These are phyloP conservation scores for Apophysomyces ossiformis DNA, from an alignment of 371 early-diverging fungal species.

Conservation along the genomic window DNA sequence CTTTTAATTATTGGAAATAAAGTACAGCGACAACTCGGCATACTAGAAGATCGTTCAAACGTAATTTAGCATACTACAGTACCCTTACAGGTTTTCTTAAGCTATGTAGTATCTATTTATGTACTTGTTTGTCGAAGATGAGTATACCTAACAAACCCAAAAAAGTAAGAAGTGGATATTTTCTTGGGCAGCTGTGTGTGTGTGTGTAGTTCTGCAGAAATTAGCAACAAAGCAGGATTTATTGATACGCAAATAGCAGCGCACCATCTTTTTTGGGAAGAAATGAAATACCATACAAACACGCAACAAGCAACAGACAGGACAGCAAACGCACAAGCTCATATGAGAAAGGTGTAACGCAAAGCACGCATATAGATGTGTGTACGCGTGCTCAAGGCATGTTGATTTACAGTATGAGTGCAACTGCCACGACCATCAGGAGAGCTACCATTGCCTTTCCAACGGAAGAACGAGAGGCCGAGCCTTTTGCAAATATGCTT, in stretches of 20 bases:
- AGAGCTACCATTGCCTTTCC: not conserved
- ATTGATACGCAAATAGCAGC: not conserved
- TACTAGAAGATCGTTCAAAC: no score
- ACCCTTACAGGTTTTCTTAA: no score
- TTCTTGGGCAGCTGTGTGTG: not conserved
- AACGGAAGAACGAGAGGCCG: slow-evolving; percentile 20
- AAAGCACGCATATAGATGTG: not conserved
- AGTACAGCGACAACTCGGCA: no score
- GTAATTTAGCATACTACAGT: no score
- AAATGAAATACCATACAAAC: not conserved
- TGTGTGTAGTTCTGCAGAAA: not conserved
- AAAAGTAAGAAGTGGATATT: no score
- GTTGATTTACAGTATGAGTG: not conserved
- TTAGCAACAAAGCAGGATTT: slow-evolving; percentile 1
- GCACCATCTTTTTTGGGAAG: not conserved
- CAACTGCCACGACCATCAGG: not conserved
- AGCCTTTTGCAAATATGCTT: slow-evolving; percentile 42
- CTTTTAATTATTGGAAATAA: no score
- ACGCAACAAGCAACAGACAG: not conserved
- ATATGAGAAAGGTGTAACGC: no score
- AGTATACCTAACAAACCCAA: no score
- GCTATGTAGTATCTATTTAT: no score
- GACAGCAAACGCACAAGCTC: no score
- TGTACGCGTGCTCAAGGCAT: not conserved
- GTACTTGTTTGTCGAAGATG: no score